Percentiles rank a stretch among this genome's conserved stretches.
Evolutionary conservation across 1,284 basidiomycete genomes (phyloP).

Genomic region (Ceratobasidium sp.): DNA sequence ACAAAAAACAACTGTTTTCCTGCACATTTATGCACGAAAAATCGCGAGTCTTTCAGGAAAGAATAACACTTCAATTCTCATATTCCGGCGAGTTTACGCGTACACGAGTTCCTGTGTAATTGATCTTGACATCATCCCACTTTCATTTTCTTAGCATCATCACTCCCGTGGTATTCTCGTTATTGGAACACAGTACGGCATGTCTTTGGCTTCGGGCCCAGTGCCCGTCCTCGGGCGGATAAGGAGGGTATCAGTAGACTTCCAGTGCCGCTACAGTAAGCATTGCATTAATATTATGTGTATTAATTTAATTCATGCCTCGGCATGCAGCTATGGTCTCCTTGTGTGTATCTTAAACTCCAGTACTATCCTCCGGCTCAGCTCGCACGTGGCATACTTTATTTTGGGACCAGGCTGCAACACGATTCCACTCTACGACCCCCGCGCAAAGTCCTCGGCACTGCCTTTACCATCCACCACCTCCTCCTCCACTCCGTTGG

Average conservation of each 20-base stretch:
- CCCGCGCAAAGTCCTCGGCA: slow-evolving; percentile 26
- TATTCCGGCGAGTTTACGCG: no score
- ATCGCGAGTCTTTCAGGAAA: no score
- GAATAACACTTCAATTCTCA: no score
- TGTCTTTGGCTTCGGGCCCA: slow-evolving; percentile 33
- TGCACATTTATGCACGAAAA: no score
- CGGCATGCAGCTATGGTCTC: slow-evolving; percentile 34
- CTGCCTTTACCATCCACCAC: slow-evolving; percentile 29
- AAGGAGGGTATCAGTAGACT: slow-evolving; percentile 5
- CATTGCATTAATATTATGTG: not conserved
- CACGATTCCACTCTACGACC: slow-evolving; percentile 22
- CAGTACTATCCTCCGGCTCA: slow-evolving; percentile 39
- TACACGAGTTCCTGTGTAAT: no score
- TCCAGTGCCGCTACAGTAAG: slow-evolving; percentile 27
- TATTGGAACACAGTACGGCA: slow-evolving; percentile 23
- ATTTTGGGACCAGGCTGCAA: slow-evolving; percentile 1
- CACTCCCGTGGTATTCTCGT: slow-evolving; percentile 21
- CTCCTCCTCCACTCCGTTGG: slow-evolving; percentile 32
- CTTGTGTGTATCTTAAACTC: slow-evolving; percentile 37
- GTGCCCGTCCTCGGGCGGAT: slow-evolving; percentile 1
- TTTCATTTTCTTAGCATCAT: slow-evolving; percentile 40
- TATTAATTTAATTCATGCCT: not conserved
- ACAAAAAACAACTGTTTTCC: no score
- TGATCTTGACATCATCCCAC: no score
- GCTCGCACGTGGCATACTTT: slow-evolving; percentile 17